Evolutionary conservation across 148 eudicot species (phyloP).

Genomic region (Vaccinium macrocarpon): DNA sequence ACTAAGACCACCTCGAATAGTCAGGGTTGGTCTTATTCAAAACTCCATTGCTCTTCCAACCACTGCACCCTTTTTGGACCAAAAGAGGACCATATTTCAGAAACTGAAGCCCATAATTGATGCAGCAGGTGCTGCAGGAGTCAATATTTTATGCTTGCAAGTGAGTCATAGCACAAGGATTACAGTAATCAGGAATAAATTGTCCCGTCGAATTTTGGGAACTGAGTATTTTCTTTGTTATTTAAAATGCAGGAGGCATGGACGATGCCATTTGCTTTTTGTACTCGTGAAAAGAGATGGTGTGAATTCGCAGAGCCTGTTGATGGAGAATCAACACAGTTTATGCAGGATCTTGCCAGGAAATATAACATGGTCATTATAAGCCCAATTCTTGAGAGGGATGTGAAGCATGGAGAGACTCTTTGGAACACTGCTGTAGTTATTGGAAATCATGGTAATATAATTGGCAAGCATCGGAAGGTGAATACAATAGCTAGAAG

Average conservation of each 20-base stretch:
- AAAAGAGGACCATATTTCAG: conserved; percentile 68
- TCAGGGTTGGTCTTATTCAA: conserved; percentile 87
- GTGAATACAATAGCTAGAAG: conserved; percentile 29
- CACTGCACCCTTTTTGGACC: conserved; percentile 65
- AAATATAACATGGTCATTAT: conserved; percentile 91
- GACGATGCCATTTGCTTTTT: conserved; percentile 98
- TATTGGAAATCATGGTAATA: conserved; percentile 91
- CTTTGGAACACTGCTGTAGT: conserved; percentile 91
- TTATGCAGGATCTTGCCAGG: conserved; percentile 70
- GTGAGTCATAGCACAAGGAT: conserved; percentile 30
- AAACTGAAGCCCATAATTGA: conserved; percentile 83
- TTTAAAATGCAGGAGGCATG: conserved; percentile 75
- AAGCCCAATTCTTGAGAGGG: conserved; percentile 91
- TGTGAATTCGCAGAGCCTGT: conserved; percentile 93
- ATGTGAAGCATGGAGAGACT: conserved; percentile 84
- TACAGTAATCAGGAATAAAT: not conserved
- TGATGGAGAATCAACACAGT: conserved; percentile 88
- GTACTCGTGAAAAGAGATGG: conserved; percentile 96
- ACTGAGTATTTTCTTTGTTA: not conserved
- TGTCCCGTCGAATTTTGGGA: not conserved
- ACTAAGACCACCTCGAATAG: conserved; percentile 70
- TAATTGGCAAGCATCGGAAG: conserved; percentile 91
- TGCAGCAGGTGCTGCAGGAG: conserved; percentile 90
- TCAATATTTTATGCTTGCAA: conserved; percentile 85
- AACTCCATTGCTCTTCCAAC: conserved; percentile 79